Evolutionary conservation across 768 basidiomycete genomes (phyloP), one percentile per base, ranked within the genome.

Genomic region (Agrocybe praecox): DNA sequence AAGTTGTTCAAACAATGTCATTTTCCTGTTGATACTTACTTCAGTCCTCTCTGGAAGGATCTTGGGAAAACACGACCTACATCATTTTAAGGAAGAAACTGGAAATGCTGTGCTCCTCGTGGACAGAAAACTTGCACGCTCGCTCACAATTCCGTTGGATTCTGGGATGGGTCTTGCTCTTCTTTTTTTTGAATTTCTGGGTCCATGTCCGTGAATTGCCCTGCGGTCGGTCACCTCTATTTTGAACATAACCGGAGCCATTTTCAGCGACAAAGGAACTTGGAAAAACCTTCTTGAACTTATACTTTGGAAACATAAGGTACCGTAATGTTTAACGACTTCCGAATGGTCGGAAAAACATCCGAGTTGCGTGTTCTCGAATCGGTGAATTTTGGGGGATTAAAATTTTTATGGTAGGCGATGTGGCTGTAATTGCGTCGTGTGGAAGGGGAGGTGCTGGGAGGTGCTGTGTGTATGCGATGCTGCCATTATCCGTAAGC

Each of bases 331-430:
- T 29, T 29, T 4, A 29, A 26, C 7, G 36, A 57, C 23, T 50
- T 46, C 43, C 52, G 47, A 33, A 53, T 50, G 36, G 26, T 53
- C 26, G 42, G 46, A 45, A 32, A 52, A 60, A 40, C 26, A 46
- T 29, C 34, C 59, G 18, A 33, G 19, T 50, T 55, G 24, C 32
- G 19, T 46, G 45, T 58, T 64, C 55, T 59, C 40, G 24, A 54
- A 59, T 56, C 43, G 33, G 44, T 44, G 40, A 47, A 43, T 29
- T 48, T 61, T 60, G 58, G 63, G 63, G 63, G 58, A 65, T 67
- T 58, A 59, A 62, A 62, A 62, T 56, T 57, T 33, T 55, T 62
- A 52, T 53, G 36, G 45, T 23, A 24, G 55, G 36, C 36, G 36
- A n/a, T n/a, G 36, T 12, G 14, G 12, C n/a, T 6, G 36, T 12